phyloP scores from a whole-genome alignment of 1,284 basidiomycete genomes.

The Ustilago bromivora region DNA sequence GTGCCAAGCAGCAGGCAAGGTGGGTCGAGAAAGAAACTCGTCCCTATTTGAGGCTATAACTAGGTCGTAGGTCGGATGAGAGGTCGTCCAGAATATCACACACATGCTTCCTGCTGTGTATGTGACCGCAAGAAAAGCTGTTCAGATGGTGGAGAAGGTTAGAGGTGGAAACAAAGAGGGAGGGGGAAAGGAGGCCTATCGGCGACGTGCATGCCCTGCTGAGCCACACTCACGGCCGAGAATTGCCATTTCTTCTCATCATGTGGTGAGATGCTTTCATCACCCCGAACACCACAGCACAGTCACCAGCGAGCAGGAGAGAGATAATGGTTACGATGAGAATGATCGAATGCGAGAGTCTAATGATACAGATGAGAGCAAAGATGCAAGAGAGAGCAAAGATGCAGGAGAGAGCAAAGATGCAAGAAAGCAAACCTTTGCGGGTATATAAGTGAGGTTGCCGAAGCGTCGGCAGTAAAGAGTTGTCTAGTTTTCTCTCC shows the following conservation, averaged over 20 bases:
- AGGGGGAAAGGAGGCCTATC: not conserved
- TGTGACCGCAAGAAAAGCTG: no score
- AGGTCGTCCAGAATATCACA: conserved; percentile 50
- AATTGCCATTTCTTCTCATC: no score
- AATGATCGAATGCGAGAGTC: not conserved
- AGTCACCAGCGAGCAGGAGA: no score
- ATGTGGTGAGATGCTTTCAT: no score
- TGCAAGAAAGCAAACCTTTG: not conserved
- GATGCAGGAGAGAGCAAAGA: no score
- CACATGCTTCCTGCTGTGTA: conserved; percentile 29
- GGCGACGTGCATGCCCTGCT: no score
- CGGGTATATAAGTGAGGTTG: conserved; percentile 7
- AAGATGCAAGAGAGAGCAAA: no score
- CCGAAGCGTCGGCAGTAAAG: no score
- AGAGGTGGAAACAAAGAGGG: not conserved
- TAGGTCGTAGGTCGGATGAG: conserved; percentile 37
- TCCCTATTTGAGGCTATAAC: conserved; percentile 60
- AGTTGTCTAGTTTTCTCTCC: conserved; percentile 58
- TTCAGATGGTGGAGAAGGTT: no score
- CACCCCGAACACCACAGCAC: no score
- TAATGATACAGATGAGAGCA: not conserved
- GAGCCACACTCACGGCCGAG: no score
- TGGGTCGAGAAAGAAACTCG: conserved; percentile 56
- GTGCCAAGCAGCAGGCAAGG: conserved; percentile 53
- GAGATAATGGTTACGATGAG: not conserved